These are phyloP conservation scores for Calonectria hongkongensis DNA, from an alignment of 2,329 filamentous ascomycete genomes.

Conservation along the genomic window DNA sequence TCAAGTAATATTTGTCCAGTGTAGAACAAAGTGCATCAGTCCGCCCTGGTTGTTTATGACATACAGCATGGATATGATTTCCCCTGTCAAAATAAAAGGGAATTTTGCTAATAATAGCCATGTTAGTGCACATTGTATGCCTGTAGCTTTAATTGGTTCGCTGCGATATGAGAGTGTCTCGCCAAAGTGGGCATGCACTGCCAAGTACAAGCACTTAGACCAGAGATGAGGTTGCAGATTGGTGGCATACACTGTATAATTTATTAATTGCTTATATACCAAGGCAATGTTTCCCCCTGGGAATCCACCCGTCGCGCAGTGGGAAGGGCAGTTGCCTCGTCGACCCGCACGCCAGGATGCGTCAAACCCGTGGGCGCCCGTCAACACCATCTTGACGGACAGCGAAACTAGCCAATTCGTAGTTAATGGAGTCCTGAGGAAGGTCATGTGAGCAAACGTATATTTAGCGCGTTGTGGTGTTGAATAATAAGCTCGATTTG, in stretches of 20 bases:
- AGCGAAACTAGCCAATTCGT: background rate
- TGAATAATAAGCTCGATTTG: slow-evolving; percentile 21
- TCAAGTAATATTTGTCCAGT: slow-evolving; percentile 1
- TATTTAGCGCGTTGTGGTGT: slow-evolving; percentile 6
- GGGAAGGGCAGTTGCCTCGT: slow-evolving; percentile 7
- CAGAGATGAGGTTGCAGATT: no score
- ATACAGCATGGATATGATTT: background rate
- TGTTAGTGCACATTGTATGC: no score
- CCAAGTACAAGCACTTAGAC: background rate
- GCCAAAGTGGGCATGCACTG: no score
- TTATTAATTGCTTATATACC: background rate
- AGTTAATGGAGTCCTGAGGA: slow-evolving; percentile 7
- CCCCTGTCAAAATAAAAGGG: background rate
- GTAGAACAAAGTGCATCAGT: background rate
- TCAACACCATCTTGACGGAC: slow-evolving; percentile 36
- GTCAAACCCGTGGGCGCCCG: slow-evolving; percentile 27
- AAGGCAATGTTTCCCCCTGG: background rate
- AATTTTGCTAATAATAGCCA: no score
- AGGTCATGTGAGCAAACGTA: slow-evolving; percentile 31
- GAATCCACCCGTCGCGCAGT: background rate
- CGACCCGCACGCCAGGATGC: slow-evolving; percentile 18
- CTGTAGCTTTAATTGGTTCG: background rate
- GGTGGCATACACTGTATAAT: no score
- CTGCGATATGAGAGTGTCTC: background rate
- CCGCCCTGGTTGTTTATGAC: background rate